Conservation (phyloP, 257 asterid species). For the Nicotiana obtusifolia region DNA sequence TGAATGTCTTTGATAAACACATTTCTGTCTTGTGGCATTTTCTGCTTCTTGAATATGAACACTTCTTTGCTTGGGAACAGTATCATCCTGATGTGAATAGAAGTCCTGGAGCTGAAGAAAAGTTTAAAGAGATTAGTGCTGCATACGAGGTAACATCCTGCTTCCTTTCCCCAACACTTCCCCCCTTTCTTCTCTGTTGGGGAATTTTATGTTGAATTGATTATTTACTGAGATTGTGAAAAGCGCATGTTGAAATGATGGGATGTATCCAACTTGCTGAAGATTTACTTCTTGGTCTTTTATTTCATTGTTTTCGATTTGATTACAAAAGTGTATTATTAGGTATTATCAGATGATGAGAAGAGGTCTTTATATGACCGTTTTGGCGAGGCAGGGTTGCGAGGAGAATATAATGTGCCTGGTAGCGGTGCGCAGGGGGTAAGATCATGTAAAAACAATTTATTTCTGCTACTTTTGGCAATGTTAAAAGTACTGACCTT, state of each 20-base stretch:
- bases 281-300: background rate
- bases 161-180: background rate
- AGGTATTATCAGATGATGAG: conserved; percentile 89
- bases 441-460: conserved; percentile 16
- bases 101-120: conserved; percentile 79
- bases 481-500: too few relatives aligned
- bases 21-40: background rate
- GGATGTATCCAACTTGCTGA: background rate
- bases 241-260: background rate
- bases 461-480: background rate
- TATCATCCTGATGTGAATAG: conserved; percentile 97
- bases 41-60: background rate
- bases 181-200: background rate
- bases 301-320: conserved; percentile 5
- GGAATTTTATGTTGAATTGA: background rate
- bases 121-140: conserved; percentile 89
- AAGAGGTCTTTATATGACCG: conserved; percentile 83
- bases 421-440: conserved; percentile 62
- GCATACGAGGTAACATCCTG: conserved; percentile 74
- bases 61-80: conserved; percentile 35
- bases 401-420: conserved; percentile 58
- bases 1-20: background rate
- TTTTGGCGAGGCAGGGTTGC: conserved; percentile 83
- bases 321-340: conserved; percentile 17
- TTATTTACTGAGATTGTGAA: background rate